phyloP scores from a whole-genome alignment of 352 stramenopile genomes.

The Globisporangium paddicum region DNA sequence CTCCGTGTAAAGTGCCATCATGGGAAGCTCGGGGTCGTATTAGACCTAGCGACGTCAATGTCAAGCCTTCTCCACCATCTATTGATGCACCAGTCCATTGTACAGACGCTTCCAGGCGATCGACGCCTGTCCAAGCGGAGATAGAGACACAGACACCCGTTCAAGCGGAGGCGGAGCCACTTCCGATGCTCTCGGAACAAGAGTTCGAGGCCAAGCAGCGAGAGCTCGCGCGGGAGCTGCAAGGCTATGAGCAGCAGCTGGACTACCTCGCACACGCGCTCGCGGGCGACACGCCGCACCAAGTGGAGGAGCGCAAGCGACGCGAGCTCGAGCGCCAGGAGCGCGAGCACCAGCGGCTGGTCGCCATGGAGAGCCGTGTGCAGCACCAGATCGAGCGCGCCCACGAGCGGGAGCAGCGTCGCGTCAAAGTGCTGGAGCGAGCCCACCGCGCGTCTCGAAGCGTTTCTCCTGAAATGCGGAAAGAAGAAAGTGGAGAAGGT shows the following conservation, averaged over 20 bases:
- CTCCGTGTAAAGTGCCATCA: neutral
- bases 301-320: constrained; percentile 42
- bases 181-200: constrained; percentile 15
- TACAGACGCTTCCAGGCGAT: neutral
- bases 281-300: constrained; percentile 57
- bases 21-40: neutral
- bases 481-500: neutral
- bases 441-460: constrained; percentile 34
- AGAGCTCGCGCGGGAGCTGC: constrained; percentile 17
- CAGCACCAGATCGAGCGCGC: constrained; percentile 48
- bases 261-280: constrained; percentile 62
- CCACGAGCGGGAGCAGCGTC: constrained; percentile 38
- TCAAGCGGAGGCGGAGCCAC: neutral
- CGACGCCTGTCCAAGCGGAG: neutral
- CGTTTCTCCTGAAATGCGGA: constrained; percentile 23
- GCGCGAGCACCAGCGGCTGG: constrained; percentile 42
- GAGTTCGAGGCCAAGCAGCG: constrained; percentile 29
- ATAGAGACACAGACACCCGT: neutral
- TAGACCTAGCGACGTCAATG: neutral
- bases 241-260: constrained; percentile 36
- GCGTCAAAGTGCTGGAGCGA: constrained; percentile 19
- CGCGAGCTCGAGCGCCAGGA: constrained; percentile 43
- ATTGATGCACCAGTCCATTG: neutral
- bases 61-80: neutral
- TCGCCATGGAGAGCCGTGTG: constrained; percentile 37